phyloP scores from a whole-genome alignment of 805 yeast genomes.

The Metschnikowia vanudenii region DNA sequence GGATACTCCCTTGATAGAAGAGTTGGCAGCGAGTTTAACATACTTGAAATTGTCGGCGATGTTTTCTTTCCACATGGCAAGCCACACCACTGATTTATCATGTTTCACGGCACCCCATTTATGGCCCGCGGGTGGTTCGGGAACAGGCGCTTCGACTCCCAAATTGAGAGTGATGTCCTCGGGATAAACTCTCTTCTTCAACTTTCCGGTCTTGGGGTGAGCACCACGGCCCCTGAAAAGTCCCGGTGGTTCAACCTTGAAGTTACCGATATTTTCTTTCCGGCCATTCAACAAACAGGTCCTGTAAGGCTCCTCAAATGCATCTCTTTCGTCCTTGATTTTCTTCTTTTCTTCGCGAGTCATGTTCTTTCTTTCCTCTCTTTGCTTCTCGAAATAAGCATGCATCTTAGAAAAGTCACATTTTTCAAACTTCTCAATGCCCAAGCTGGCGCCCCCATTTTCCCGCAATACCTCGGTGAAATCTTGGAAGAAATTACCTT shows the following conservation, averaged over 20 bases:
- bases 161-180: slow-evolving; percentile 87
- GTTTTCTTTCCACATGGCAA: slow-evolving; percentile 96
- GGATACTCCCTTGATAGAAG: slow-evolving; percentile 86
- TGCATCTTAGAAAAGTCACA: slow-evolving; percentile 79
- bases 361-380: slow-evolving; percentile 69
- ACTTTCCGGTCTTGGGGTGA: slow-evolving; percentile 92
- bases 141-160: slow-evolving; percentile 68
- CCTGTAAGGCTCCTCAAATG: slow-evolving; percentile 75
- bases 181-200: slow-evolving; percentile 82
- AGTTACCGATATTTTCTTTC: slow-evolving; percentile 89
- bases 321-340: slow-evolving; percentile 69
- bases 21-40: slow-evolving; percentile 87
- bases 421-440: slow-evolving; percentile 54
- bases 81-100: slow-evolving; percentile 90
- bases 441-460: slow-evolving; percentile 56
- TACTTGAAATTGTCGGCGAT: slow-evolving; percentile 80
- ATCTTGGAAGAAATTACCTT: slow-evolving; percentile 81
- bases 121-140: slow-evolving; percentile 85
- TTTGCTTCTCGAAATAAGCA: slow-evolving; percentile 64
- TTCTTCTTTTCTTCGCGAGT: slow-evolving; percentile 73
- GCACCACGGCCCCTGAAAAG: slow-evolving; percentile 95
- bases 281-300: slow-evolving; percentile 82
- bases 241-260: slow-evolving; percentile 95
- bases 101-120: slow-evolving; percentile 86
- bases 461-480: slow-evolving; percentile 68